phyloP scores from a whole-genome alignment of 306 rosid genomes.

The Adenanthera pavonina region DNA sequence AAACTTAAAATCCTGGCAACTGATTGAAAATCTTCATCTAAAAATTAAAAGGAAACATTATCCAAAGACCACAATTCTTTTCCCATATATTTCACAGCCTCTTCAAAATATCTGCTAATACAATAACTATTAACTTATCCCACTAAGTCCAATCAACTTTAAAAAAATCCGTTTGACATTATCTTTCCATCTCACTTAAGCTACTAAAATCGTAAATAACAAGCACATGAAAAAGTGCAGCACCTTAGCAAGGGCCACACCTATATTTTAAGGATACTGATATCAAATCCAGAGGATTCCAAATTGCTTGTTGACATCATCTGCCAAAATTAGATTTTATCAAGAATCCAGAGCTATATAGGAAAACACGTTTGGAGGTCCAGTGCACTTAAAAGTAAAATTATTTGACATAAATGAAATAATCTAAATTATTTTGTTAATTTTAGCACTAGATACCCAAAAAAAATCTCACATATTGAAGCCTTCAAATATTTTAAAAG shows the following conservation, averaged over 20 bases:
- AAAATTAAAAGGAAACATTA: background rate
- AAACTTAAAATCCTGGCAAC: background rate
- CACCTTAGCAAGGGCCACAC: too few relatives aligned
- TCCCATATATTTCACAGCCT: background rate
- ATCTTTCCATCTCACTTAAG: background rate
- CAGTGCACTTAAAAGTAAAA: background rate
- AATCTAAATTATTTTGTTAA: background rate
- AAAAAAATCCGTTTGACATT: background rate
- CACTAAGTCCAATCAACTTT: too few relatives aligned
- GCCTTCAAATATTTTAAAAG: background rate
- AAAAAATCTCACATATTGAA: too few relatives aligned
- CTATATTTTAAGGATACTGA: background rate
- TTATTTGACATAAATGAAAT: constrained; percentile 4
- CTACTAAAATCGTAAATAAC: background rate
- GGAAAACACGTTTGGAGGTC: background rate
- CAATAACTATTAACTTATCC: too few relatives aligned
- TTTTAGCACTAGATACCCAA: background rate
- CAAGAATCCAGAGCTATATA: background rate
- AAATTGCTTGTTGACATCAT: background rate
- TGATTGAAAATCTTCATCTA: background rate
- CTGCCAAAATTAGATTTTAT: background rate
- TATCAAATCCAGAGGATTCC: background rate
- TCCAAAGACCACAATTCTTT: background rate
- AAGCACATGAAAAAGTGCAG: background rate
- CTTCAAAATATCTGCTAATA: background rate